Conservation (phyloP, 2,329 filamentous ascomycete genomes). For the Blastomyces percursus region DNA sequence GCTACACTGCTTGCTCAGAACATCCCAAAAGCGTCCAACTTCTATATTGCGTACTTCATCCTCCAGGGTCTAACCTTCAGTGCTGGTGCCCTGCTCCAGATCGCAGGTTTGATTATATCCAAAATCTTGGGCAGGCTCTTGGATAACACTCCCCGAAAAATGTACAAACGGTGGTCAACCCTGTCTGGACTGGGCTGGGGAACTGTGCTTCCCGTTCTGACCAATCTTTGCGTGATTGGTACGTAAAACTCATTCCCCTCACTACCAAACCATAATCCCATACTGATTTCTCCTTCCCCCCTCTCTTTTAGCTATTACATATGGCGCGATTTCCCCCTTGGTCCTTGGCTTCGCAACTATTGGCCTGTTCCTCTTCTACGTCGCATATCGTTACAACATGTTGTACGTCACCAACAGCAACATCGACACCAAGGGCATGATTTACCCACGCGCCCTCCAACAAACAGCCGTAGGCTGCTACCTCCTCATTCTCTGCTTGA, state of each 20-base stretch:
- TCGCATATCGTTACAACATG: slow-evolving; percentile 83
- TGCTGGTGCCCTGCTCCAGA: slow-evolving; percentile 61
- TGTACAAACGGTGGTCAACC: slow-evolving; percentile 66
- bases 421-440: slow-evolving; percentile 77
- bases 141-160: slow-evolving; percentile 65
- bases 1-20: slow-evolving; percentile 58
- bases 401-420: slow-evolving; percentile 73
- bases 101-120: slow-evolving; percentile 61
- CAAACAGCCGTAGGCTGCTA: slow-evolving; percentile 80
- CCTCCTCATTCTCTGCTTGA: slow-evolving; percentile 67
- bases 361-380: slow-evolving; percentile 69
- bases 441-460: slow-evolving; percentile 77
- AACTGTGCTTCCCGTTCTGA: slow-evolving; percentile 68
- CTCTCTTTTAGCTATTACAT: slow-evolving; percentile 56
- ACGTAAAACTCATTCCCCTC: slow-evolving; percentile 26
- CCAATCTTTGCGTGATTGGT: slow-evolving; percentile 71
- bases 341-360: slow-evolving; percentile 71
- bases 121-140: slow-evolving; percentile 63
- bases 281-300: slow-evolving; percentile 7
- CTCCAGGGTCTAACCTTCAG: slow-evolving; percentile 79
- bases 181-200: slow-evolving; percentile 72
- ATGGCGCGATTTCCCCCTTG: slow-evolving; percentile 76
- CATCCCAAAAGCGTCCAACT: slow-evolving; percentile 77
- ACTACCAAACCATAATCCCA: neutral
- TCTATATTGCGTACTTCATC: slow-evolving; percentile 92